A percentile compares a stretch with the other conserved stretches of the same genome.
Conservation (phyloP, 2,329 filamentous ascomycete genomes). For the Tricladium varicosporioides region DNA sequence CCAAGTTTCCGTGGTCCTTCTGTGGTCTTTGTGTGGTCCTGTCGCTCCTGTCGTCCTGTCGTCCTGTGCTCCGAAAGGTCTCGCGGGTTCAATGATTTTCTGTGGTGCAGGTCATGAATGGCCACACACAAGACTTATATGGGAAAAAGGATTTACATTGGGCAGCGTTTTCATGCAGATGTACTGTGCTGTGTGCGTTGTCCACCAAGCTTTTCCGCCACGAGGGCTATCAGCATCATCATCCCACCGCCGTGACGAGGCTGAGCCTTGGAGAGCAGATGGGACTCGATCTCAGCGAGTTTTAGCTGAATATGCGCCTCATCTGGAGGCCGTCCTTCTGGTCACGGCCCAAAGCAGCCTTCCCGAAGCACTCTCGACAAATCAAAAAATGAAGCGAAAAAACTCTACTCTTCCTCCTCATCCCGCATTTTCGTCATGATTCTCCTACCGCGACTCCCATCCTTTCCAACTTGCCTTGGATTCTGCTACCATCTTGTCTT, state of each 20-base stretch:
- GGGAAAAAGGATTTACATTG: slow-evolving; percentile 18
- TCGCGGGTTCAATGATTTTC: background rate
- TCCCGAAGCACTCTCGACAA: slow-evolving; percentile 2
- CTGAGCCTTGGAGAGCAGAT: background rate
- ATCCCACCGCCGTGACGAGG: slow-evolving; percentile 1
- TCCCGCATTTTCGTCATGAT: background rate
- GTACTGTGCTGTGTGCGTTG: slow-evolving; percentile 13
- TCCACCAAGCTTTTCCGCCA: slow-evolving; percentile 6
- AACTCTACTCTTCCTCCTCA: background rate
- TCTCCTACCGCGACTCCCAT: background rate
- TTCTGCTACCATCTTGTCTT: background rate
- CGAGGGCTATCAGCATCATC: background rate
- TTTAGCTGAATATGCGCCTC: background rate
- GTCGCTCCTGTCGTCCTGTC: background rate
- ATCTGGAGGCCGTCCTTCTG: background rate
- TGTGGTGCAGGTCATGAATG: background rate
- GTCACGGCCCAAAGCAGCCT: slow-evolving; percentile 8
- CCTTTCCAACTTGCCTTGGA: background rate
- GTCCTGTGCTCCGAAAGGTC: background rate
- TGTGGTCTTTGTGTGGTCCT: background rate
- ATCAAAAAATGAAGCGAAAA: slow-evolving; percentile 5
- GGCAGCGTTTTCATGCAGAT: slow-evolving; percentile 18
- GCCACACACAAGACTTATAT: slow-evolving; percentile 16
- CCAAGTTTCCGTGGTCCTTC: background rate
- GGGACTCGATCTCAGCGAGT: background rate